Percentiles rank a stretch among this genome's conserved stretches.
These are phyloP conservation scores for Metarhizium anisopliae DNA, from an alignment of 2,329 filamentous ascomycete genomes.

Conservation along the genomic window DNA sequence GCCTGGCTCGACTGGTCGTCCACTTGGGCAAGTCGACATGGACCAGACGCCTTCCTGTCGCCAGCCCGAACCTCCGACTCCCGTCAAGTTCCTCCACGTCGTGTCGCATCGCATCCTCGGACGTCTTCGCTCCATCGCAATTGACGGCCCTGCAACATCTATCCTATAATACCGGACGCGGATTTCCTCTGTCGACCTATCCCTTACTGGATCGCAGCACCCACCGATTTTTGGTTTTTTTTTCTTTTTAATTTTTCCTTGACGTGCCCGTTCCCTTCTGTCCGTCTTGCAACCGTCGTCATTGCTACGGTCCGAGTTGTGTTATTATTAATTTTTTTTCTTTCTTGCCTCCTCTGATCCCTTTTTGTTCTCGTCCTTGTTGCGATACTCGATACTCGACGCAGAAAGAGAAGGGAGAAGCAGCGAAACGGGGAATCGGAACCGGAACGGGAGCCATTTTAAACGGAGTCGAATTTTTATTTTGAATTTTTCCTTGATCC, in stretches of 20 bases:
- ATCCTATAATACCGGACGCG: background rate
- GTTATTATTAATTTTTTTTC: background rate
- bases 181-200: slow-evolving; percentile 1
- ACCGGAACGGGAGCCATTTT: too few species aligned
- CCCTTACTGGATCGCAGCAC: slow-evolving; percentile 3
- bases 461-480: background rate
- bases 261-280: background rate
- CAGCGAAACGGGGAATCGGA: background rate
- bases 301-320: background rate
- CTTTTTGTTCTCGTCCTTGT: background rate
- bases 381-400: background rate
- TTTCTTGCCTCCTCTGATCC: background rate
- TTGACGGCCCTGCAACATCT: background rate
- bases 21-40: background rate
- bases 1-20: background rate
- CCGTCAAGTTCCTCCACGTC: background rate
- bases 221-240: slow-evolving; percentile 1
- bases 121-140: slow-evolving; percentile 6
- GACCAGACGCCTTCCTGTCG: background rate
- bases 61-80: slow-evolving; percentile 3
- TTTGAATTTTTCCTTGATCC: background rate
- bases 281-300: background rate
- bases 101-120: slow-evolving; percentile 5
- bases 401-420: background rate
- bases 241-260: background rate